Evolutionary conservation across 2,329 filamentous ascomycete genomes (phyloP).

Genomic region (Calonectria fujianensis): DNA sequence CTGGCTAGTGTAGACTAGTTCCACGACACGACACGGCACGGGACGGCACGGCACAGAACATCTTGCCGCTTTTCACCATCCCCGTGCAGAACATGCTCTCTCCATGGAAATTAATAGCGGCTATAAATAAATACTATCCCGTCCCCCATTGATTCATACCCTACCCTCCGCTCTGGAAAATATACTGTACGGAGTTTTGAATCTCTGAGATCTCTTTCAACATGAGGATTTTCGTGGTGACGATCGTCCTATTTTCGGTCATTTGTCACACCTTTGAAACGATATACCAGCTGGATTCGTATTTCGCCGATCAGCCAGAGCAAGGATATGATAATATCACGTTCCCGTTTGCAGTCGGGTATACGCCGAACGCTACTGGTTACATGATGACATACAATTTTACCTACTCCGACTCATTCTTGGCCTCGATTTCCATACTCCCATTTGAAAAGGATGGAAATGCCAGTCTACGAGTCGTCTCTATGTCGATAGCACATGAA

Average conservation of each 20-base stretch:
- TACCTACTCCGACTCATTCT: neutral
- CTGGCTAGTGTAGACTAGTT: neutral
- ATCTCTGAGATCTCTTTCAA: neutral
- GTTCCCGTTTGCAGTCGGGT: neutral
- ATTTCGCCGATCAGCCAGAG: neutral
- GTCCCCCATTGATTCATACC: neutral
- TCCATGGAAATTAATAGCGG: neutral
- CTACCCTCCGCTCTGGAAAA: neutral
- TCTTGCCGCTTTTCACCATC: neutral
- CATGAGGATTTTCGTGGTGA: neutral
- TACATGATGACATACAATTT: neutral
- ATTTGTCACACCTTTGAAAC: neutral
- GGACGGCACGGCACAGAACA: neutral
- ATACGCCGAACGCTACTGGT: neutral
- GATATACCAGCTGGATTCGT: neutral
- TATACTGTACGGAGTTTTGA: neutral
- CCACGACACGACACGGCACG: neutral
- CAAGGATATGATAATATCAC: neutral
- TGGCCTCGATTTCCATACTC: neutral
- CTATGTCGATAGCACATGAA: neutral
- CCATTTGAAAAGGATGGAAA: neutral
- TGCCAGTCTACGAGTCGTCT: neutral
- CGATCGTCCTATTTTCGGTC: neutral
- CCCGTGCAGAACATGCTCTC: neutral
- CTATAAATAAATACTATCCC: neutral